Evolutionary conservation across 257 asterid species (phyloP), one percentile per base, ranked within the genome.

Genomic region (Phtheirospermum japonicum): DNA sequence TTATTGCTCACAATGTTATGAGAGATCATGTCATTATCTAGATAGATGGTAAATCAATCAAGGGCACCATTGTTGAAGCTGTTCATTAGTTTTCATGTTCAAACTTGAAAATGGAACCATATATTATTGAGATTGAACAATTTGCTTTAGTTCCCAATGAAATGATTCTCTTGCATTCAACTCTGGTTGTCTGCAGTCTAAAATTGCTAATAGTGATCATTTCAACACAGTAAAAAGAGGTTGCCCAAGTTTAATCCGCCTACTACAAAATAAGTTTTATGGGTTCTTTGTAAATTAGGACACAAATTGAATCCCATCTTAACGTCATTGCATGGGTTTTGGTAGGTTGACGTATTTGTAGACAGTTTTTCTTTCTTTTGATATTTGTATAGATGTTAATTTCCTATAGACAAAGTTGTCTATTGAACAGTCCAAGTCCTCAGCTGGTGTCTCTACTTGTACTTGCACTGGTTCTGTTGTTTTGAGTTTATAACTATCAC

Each of bases 301-400:
- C 31, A 16, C 57, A 43, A 17, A 37, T 42, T 68, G n/a, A n/a
- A n/a, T n/a, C n/a, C n/a, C n/a, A n/a, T n/a, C n/a, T n/a, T n/a
- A n/a, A n/a, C n/a, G n/a, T n/a, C n/a, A n/a, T n/a, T n/a, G n/a
- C n/a, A n/a, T n/a, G n/a, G n/a, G n/a, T 72, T 74, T 12, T 87
- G 75, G 81, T 94, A 93, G 99, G 94, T 87, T 52, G 96, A 89
- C 65, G 71, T 83, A 72, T 88, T 93, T 70, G 76, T 89, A 85
- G 96, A 89, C 73, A 84, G 85, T 43, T 80, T 89, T 77, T 78
- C 92, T n/a, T n/a, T n/a, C n/a, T n/a, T n/a, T n/a, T 75, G 91
- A 96, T 66, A 89, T 87, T 67, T 75, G 88, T 73, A 61, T 68
- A 39, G 90, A 85, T 75, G 83, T 87, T 20, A 75, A 79, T 66